Evolutionary conservation across 2,329 filamentous ascomycete species (phyloP).

Genomic region (Colletotrichum chlorophyti): DNA sequence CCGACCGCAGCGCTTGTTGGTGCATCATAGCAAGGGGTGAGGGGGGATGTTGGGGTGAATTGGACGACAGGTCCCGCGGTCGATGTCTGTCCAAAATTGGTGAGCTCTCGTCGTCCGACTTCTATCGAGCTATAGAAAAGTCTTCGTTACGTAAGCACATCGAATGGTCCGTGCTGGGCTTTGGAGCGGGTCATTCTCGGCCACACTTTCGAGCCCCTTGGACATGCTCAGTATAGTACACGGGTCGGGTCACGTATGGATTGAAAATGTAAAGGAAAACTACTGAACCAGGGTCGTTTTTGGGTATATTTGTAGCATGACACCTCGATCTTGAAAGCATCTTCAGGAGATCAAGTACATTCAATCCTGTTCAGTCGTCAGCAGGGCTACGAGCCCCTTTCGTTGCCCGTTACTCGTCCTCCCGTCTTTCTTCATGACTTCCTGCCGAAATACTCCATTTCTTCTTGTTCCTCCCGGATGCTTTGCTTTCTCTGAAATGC

Average conservation of each 20-base stretch:
- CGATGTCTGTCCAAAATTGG: conserved; percentile 1
- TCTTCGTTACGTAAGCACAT: conserved; percentile 22
- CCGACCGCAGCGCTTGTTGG: conserved; percentile 45
- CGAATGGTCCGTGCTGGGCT: background rate
- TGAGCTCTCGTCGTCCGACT: background rate
- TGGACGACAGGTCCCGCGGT: conserved; percentile 3
- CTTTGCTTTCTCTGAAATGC: conserved; percentile 1
- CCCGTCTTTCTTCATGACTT: conserved; percentile 5
- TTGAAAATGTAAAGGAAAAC: too few species aligned
- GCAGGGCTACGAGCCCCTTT: background rate
- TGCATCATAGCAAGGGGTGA: too few species aligned
- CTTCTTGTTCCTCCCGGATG: conserved; percentile 13
- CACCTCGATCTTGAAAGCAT: background rate
- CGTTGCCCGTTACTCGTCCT: conserved; percentile 3
- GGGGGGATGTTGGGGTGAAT: conserved; percentile 29
- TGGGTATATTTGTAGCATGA: conserved; percentile 6
- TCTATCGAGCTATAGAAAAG: conserved; percentile 15
- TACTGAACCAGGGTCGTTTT: too few species aligned
- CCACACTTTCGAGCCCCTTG: too few species aligned
- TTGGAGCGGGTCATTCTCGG: background rate
- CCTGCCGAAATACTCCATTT: conserved; percentile 8
- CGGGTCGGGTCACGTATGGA: too few species aligned
- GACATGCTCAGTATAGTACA: too few species aligned
- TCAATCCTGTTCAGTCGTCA: background rate
- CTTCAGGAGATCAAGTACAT: background rate